Conservation (phyloP, 208 protist genomes). For the Blastocrithidia nonstop region DNA sequence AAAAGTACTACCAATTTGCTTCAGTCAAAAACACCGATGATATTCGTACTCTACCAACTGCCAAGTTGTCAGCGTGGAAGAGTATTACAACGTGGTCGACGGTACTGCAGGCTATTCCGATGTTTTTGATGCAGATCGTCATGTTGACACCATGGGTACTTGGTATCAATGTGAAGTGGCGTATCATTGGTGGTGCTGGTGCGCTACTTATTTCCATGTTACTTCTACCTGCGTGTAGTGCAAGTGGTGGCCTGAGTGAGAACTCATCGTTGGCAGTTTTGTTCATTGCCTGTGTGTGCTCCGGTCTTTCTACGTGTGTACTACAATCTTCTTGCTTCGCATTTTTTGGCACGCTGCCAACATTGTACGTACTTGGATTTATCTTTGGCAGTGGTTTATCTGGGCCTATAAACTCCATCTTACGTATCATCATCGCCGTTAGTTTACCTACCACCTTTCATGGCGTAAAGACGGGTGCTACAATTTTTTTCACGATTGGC, state of each 20-base stretch:
- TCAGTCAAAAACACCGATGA: conserved; percentile 18
- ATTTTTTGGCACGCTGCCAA: conserved; percentile 18
- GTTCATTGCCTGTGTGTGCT: conserved; percentile 12
- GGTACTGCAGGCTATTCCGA: conserved; percentile 22
- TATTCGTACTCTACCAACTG: conserved; percentile 11
- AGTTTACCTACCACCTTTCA: conserved; percentile 13
- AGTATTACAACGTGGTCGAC: conserved; percentile 23
- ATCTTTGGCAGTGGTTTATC: conserved; percentile 24
- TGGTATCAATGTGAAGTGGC: conserved; percentile 12
- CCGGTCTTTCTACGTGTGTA: conserved; percentile 11
- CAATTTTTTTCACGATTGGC: conserved; percentile 23
- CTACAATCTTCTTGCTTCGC: conserved; percentile 16
- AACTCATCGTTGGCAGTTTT: conserved; percentile 12
- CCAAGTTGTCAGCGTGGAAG: conserved; percentile 15
- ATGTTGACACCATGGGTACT: conserved; percentile 20
- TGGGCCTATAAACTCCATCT: conserved; percentile 18
- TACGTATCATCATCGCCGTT: conserved; percentile 23
- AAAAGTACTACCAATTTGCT: conserved; percentile 28
- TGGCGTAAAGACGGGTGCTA: conserved; percentile 22
- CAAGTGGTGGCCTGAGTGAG: conserved; percentile 15
- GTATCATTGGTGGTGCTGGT: conserved; percentile 14
- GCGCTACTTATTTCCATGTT: conserved; percentile 13
- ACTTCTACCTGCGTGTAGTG: conserved; percentile 13
- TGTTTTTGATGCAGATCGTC: conserved; percentile 16
- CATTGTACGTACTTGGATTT: conserved; percentile 16